Percentiles rank a stretch among this genome's conserved stretches.
Conservation (phyloP, 2,329 filamentous ascomycete species). For the Aspergillus niger region DNA sequence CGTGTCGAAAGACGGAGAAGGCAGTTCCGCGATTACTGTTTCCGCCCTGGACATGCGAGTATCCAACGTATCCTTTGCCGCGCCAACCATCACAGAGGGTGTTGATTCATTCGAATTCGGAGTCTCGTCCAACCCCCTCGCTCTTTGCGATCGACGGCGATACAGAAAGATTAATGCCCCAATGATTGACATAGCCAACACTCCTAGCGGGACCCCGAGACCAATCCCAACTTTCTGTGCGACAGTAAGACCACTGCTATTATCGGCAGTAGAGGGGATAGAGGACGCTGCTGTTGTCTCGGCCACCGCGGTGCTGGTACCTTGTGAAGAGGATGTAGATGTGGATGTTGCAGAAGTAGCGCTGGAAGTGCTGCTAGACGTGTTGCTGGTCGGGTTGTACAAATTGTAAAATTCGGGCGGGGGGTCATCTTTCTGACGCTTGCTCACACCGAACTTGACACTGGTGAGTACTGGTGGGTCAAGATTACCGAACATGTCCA, state of each 20-base stretch:
- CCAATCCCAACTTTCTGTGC: constrained; percentile 10
- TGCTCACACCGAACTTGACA: constrained; percentile 2
- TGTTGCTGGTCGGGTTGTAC: not conserved
- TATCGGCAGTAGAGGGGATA: not conserved
- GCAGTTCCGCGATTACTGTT: constrained; percentile 2
- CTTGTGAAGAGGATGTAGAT: not conserved
- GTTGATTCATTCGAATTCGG: not conserved
- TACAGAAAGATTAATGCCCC: not conserved
- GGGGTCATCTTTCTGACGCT: constrained; percentile 7
- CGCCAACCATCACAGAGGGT: not conserved
- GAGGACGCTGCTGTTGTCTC: not conserved
- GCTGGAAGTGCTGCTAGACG: not conserved
- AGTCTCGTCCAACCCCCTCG: too few species aligned
- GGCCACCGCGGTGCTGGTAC: not conserved
- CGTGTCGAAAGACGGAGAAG: not conserved
- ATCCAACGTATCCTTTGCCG: not conserved
- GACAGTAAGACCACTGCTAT: not conserved
- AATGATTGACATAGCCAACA: not conserved
- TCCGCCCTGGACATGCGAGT: constrained; percentile 1
- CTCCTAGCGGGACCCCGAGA: constrained; percentile 6
- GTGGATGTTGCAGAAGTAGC: not conserved
- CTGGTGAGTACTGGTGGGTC: not conserved
- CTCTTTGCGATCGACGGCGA: not conserved
- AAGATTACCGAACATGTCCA: not conserved
- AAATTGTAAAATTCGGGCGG: constrained; percentile 9